Percentiles rank a stretch among this genome's conserved stretches.
Evolutionary conservation across 1,284 basidiomycete genomes (phyloP).

Genomic region (Chondrostereum purpureum): DNA sequence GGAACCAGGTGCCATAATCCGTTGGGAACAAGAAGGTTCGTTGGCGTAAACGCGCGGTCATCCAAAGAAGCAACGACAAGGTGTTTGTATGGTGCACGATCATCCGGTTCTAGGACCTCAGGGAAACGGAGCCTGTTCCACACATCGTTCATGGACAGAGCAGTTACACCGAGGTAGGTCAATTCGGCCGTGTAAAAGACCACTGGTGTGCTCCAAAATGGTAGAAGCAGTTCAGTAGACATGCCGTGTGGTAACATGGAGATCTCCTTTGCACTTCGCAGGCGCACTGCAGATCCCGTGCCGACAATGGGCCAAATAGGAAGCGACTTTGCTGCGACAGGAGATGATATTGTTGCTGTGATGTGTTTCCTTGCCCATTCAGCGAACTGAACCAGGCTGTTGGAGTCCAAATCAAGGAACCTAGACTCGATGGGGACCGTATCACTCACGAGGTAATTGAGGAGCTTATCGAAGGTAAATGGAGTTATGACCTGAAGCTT

Average conservation of each 20-base stretch:
- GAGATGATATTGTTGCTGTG: background rate
- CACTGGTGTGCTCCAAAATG: background rate
- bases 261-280: background rate
- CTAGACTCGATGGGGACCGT: background rate
- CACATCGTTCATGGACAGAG: background rate
- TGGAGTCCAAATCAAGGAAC: background rate
- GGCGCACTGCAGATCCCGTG: background rate
- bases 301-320: conserved; percentile 2
- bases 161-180: background rate
- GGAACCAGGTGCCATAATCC: background rate
- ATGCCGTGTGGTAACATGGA: conserved; percentile 1
- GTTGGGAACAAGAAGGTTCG: conserved; percentile 3
- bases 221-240: background rate
- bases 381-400: background rate
- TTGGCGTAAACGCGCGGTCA: background rate
- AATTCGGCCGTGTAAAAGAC: background rate
- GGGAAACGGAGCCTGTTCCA: background rate
- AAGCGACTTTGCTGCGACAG: background rate
- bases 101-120: background rate
- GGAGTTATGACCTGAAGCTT: background rate
- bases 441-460: background rate
- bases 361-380: conserved; percentile 3
- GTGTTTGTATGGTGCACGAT: background rate
- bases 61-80: background rate
- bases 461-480: background rate